Evolutionary conservation across 169 alveolate species (phyloP).

Genomic region (Amoebophrya sp.): DNA sequence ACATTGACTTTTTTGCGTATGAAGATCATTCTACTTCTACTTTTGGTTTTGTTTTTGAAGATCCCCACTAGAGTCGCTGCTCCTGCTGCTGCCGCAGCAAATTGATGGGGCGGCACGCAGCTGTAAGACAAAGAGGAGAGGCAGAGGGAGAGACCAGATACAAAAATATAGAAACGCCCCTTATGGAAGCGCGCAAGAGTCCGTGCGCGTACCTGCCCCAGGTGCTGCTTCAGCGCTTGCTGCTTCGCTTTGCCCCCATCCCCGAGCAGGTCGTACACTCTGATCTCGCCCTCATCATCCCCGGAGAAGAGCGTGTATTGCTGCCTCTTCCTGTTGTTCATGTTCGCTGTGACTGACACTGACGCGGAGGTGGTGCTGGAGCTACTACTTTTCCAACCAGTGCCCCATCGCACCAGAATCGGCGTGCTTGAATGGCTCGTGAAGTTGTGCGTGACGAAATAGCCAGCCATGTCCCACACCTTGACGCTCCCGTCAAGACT

Average conservation of each 20-base stretch:
- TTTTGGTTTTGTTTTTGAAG: too few relatives aligned
- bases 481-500: slow-evolving; percentile 9
- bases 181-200: too few relatives aligned
- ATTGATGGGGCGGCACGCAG: too few relatives aligned
- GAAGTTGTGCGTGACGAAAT: not conserved
- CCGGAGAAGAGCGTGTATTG: not conserved
- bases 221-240: not conserved
- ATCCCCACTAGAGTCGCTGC: too few relatives aligned
- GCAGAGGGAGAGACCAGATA: too few relatives aligned
- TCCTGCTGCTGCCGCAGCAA: too few relatives aligned
- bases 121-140: too few relatives aligned
- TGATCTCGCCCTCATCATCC: not conserved
- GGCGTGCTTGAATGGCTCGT: not conserved
- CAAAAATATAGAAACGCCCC: too few relatives aligned
- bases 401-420: not conserved
- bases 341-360: too few relatives aligned
- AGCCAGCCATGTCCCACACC: slow-evolving; percentile 9
- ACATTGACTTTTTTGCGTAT: too few relatives aligned
- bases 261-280: not conserved
- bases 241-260: not conserved
- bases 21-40: too few relatives aligned
- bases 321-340: not conserved
- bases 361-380: too few relatives aligned
- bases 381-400: not conserved
- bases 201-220: not conserved